Percentiles rank a stretch among this genome's conserved stretches.
Conservation (phyloP, 1,139 yeast genomes). For the Nakaseomyces uthaithaninus region DNA sequence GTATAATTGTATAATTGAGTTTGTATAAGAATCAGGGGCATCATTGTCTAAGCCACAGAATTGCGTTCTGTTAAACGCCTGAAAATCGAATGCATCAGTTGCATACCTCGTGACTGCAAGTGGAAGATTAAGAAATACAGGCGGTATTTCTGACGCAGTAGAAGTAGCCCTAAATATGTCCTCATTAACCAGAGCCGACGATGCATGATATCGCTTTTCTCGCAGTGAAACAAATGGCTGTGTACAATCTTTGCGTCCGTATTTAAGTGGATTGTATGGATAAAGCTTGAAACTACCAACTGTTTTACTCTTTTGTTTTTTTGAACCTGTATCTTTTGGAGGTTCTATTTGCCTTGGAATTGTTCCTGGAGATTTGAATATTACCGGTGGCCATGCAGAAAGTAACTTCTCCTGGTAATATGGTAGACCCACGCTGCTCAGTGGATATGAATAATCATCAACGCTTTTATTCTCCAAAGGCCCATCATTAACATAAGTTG, state of each 20-base stretch:
- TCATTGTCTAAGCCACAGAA: slow-evolving; percentile 88
- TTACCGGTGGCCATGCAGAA: slow-evolving; percentile 68
- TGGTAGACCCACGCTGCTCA: slow-evolving; percentile 77
- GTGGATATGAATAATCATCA: slow-evolving; percentile 45
- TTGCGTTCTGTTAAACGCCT: slow-evolving; percentile 63
- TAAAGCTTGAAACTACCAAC: slow-evolving; percentile 16
- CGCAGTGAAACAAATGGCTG: slow-evolving; percentile 53
- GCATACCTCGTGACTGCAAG: slow-evolving; percentile 87
- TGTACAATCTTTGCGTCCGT: slow-evolving; percentile 45
- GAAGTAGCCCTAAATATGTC: slow-evolving; percentile 25
- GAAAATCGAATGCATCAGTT: slow-evolving; percentile 88
- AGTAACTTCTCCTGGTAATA: slow-evolving; percentile 70
- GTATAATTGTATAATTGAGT: slow-evolving; percentile 74
- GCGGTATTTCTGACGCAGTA: slow-evolving; percentile 42
- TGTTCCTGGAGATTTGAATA: slow-evolving; percentile 47
- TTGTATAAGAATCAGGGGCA: slow-evolving; percentile 71
- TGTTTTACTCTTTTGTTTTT: slow-evolving; percentile 14
- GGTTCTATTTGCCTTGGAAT: slow-evolving; percentile 35
- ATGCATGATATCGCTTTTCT: slow-evolving; percentile 41
- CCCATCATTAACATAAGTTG: slow-evolving; percentile 31
- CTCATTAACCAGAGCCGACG: slow-evolving; percentile 14
- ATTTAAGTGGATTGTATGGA: slow-evolving; percentile 46
- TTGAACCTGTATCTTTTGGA: slow-evolving; percentile 7
- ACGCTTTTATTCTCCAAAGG: slow-evolving; percentile 19
- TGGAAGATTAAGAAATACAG: slow-evolving; percentile 65